Base-by-base conservation (phyloP, 1,284 basidiomycete species). In the Ustilago curta region DNA sequence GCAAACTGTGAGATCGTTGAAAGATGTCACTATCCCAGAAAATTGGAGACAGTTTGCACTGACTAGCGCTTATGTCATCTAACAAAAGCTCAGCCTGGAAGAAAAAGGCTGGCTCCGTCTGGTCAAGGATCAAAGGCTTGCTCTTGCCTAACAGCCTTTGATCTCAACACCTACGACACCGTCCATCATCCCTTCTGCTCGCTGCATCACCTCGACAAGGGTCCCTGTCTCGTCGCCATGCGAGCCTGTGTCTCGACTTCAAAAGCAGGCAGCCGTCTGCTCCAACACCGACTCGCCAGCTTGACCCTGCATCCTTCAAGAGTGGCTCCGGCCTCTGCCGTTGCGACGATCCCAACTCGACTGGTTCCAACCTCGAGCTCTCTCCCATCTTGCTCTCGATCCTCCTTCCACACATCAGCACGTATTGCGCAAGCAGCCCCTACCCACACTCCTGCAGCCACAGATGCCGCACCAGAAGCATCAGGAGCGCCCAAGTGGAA, bases 401-500 rank as follows among this genome's bases (percentile, higher is more conserved):
- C 52, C 19, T 55, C 54, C 1, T 39, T 73, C 14, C 67, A 75
- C 59, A 70, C 72, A 16, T 57, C 67, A 16, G 51, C 67, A 8
- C 55, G 51, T 25, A 4, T 44, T 25, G 31, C 63, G 8, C 67
- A 70, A 35, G 66, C 71, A 18, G 67, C 63, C 16, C 56, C 66
- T 7, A 63, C 47, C 7, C 43, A 63, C 9, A 6, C 58, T 32
- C 12, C 54, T 3, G 21, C 57, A 32, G 40, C 58, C 7, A n/a
- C 54, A 39, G 32, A 56, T 4, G 50, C 62, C 3, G 50, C 58
- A 44, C 1, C 54, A 40, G 45, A 58, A 18, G 19, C 50, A 47
- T 21, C 70, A 12, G 50, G 70, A 45, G 18, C 27, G 4, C 21
- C 37, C 16, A 59, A 56, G 49, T 98, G 95, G 95, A 91, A 91